phyloP scores from a whole-genome alignment of 2,329 filamentous ascomycete species.

The Phoma herbarum region DNA sequence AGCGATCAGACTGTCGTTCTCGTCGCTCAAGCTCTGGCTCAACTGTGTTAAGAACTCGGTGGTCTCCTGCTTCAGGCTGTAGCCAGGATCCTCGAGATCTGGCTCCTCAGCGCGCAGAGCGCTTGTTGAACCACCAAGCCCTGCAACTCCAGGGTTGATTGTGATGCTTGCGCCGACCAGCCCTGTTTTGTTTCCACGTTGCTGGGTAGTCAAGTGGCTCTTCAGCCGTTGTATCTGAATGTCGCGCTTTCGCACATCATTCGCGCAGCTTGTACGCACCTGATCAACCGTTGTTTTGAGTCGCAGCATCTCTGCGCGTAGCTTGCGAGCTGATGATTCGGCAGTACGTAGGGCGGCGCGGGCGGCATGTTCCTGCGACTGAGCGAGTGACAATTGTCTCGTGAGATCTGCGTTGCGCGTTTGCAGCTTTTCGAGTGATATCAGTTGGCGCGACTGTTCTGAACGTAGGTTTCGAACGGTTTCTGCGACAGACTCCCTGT shows the following conservation, averaged over 20 bases:
- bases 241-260: conserved; percentile 90
- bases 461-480: conserved; percentile 79
- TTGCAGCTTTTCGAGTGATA: conserved; percentile 69
- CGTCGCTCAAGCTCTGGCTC: conserved; percentile 83
- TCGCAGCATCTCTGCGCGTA: conserved; percentile 84
- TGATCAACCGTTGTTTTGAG: conserved; percentile 83
- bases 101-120: conserved; percentile 64
- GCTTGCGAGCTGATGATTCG: conserved; percentile 75
- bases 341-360: conserved; percentile 75
- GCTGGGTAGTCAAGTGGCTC: conserved; percentile 77
- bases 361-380: conserved; percentile 75
- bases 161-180: conserved; percentile 60
- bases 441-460: conserved; percentile 76
- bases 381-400: conserved; percentile 65
- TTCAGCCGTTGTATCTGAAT: conserved; percentile 89
- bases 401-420: conserved; percentile 64
- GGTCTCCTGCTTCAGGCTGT: conserved; percentile 84
- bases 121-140: conserved; percentile 35
- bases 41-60: conserved; percentile 89
- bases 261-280: conserved; percentile 84
- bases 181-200: conserved; percentile 58
- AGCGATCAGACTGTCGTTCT: conserved; percentile 83
- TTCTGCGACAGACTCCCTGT: conserved; percentile 81
- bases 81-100: conserved; percentile 63
- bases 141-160: conserved; percentile 51